Conservation (phyloP, 2,329 filamentous ascomycete genomes). For the Monosporascus sp. region DNA sequence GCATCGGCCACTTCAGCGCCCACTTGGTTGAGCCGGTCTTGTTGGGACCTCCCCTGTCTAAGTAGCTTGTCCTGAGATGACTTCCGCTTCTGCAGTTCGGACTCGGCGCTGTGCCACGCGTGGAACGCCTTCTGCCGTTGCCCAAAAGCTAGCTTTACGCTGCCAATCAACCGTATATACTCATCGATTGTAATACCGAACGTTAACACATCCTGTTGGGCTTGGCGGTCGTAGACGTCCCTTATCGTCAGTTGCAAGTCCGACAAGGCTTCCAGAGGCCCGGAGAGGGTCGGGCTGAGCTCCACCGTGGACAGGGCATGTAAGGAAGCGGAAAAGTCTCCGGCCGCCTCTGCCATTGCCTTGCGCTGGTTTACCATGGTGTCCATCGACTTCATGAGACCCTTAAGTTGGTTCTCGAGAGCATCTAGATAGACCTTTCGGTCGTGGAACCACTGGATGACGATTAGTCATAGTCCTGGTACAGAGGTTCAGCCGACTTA, state of each 20-base stretch:
- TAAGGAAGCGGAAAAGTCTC: conserved; percentile 89
- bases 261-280: conserved; percentile 83
- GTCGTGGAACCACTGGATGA: conserved; percentile 85
- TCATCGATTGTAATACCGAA: conserved; percentile 97
- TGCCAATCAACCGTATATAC: conserved; percentile 93
- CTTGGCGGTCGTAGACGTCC: conserved; percentile 93
- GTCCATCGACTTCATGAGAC: conserved; percentile 88
- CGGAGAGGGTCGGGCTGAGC: conserved; percentile 80
- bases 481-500: conserved; percentile 38
- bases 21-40: conserved; percentile 89
- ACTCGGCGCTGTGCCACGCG: conserved; percentile 86
- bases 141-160: conserved; percentile 85
- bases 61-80: conserved; percentile 89
- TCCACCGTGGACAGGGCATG: conserved; percentile 90
- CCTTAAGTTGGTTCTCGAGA: conserved; percentile 84
- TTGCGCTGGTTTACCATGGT: conserved; percentile 88
- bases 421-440: conserved; percentile 92
- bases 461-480: conserved; percentile 10
- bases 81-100: conserved; percentile 86
- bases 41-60: conserved; percentile 88
- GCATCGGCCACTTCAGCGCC: conserved; percentile 92
- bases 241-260: conserved; percentile 90
- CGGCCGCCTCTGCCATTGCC: conserved; percentile 86
- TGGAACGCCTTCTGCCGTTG: conserved; percentile 96
- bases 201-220: conserved; percentile 92